phyloP scores from a whole-genome alignment of 129 eudicot genomes.

The Glebionis coronaria region DNA sequence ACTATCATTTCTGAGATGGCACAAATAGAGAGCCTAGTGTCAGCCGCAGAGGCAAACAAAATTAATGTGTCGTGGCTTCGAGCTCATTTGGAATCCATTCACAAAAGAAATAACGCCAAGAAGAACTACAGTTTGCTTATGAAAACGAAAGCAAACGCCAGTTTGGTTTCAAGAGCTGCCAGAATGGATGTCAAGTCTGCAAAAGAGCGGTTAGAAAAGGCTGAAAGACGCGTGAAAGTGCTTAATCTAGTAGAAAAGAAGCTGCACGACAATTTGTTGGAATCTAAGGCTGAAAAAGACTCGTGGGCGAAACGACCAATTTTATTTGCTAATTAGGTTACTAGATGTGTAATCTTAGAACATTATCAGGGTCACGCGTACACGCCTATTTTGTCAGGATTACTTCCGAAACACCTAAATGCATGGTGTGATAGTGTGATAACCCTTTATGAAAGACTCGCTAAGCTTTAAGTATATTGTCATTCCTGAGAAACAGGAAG shows the following conservation, averaged over 20 bases:
- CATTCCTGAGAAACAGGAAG: not conserved
- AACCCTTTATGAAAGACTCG: not conserved
- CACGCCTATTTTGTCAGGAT: not conserved
- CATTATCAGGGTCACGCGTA: not conserved
- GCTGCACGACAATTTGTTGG: not conserved
- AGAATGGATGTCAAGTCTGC: conserved; percentile 1
- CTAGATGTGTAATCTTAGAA: not conserved
- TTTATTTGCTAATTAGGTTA: not conserved
- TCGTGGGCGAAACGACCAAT: not conserved
- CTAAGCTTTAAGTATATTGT: not conserved
- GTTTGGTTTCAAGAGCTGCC: not conserved
- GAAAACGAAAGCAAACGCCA: not conserved
- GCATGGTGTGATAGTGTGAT: not conserved
- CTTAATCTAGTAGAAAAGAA: conserved; percentile 3
- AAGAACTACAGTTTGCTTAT: not conserved
- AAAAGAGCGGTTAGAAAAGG: not conserved
- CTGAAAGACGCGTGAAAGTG: not conserved
- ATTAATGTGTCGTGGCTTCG: conserved; percentile 32
- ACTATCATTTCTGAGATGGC: not conserved
- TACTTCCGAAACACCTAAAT: not conserved
- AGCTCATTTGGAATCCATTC: not conserved
- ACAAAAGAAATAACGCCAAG: not conserved
- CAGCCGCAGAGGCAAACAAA: conserved; percentile 24
- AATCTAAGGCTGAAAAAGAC: not conserved
- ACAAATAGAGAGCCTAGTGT: not conserved